These are phyloP conservation scores for Ophiosphaerella narmari DNA, from an alignment of 2,329 filamentous ascomycete genomes.

Conservation along the genomic window DNA sequence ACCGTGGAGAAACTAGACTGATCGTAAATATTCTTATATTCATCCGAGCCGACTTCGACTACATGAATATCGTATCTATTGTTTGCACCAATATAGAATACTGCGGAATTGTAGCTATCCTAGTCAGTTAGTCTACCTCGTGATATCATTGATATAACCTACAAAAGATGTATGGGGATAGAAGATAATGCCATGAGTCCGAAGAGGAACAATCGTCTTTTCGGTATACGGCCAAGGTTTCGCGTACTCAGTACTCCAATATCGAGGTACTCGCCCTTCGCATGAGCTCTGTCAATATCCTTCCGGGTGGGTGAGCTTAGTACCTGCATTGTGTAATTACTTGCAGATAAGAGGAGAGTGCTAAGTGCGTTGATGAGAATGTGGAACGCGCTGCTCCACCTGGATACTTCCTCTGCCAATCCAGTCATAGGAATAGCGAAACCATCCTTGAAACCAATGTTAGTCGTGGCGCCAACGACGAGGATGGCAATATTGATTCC, in stretches of 20 bases:
- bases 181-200: slow-evolving; percentile 29
- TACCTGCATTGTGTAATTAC: slow-evolving; percentile 35
- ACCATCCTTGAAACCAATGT: background rate
- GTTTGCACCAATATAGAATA: slow-evolving; percentile 17
- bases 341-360: slow-evolving; percentile 22
- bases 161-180: slow-evolving; percentile 46
- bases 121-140: background rate
- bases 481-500: slow-evolving; percentile 16
- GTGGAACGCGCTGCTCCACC: slow-evolving; percentile 41
- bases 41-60: slow-evolving; percentile 1
- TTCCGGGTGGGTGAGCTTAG: slow-evolving; percentile 24
- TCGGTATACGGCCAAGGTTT: slow-evolving; percentile 36
- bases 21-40: background rate
- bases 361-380: slow-evolving; percentile 56
- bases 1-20: background rate
- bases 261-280: slow-evolving; percentile 44
- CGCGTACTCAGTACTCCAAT: slow-evolving; percentile 49
- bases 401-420: background rate
- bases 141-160: slow-evolving; percentile 5
- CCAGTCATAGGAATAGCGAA: slow-evolving; percentile 3
- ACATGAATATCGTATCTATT: slow-evolving; percentile 18
- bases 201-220: slow-evolving; percentile 5
- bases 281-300: slow-evolving; percentile 28
- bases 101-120: slow-evolving; percentile 26
- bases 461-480: background rate